Conservation (phyloP, 176 grass and related monocot species). For the Avena sativa region DNA sequence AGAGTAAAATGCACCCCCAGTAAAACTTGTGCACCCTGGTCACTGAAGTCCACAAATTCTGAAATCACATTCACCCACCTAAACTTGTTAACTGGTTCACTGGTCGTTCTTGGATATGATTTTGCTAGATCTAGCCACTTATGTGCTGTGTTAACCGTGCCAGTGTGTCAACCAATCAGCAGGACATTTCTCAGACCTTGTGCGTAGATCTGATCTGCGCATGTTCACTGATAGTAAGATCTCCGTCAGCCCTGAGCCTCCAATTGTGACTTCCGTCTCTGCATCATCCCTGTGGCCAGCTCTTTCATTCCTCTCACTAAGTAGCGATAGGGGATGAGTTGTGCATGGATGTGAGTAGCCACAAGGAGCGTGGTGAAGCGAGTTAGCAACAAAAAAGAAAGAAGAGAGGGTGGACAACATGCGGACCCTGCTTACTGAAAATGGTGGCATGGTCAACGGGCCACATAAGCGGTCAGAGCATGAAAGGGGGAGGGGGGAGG, state of each 20-base stretch:
- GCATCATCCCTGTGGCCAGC: background rate
- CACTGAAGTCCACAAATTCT: constrained; percentile 15
- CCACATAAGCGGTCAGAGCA: background rate
- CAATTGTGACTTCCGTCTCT: background rate
- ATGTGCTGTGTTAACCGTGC: background rate
- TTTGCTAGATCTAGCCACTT: constrained; percentile 12
- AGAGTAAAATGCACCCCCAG: background rate
- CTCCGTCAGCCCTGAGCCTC: background rate
- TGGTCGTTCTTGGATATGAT: background rate
- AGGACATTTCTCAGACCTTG: background rate
- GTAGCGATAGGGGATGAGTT: too few species aligned
- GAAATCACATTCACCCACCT: background rate
- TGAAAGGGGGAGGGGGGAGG: background rate
- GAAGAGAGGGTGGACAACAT: background rate
- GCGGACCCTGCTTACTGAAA: background rate
- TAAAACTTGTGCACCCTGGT: background rate
- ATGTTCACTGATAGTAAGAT: background rate
- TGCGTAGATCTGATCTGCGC: background rate
- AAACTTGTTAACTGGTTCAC: constrained; percentile 10
- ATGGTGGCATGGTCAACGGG: background rate
- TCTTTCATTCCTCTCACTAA: background rate
- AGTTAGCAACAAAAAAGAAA: background rate
- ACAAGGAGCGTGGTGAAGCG: background rate
- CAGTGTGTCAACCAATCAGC: background rate
- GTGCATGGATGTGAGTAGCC: background rate